Evolutionary conservation across 2,329 filamentous ascomycete genomes (phyloP).

Genomic region (Onygena corvina): DNA sequence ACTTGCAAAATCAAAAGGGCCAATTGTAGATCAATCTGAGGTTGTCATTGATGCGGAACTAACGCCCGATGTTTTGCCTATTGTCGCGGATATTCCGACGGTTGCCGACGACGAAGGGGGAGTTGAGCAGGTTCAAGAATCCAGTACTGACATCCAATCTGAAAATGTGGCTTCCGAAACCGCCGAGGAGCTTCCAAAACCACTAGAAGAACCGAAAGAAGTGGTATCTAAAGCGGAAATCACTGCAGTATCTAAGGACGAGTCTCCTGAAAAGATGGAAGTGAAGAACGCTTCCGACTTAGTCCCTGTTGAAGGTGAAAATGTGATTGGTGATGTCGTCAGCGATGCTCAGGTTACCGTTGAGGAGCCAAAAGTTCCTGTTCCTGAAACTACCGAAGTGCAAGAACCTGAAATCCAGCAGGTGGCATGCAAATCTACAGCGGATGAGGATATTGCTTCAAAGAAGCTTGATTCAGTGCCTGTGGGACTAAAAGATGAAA

Average conservation of each 20-base stretch:
- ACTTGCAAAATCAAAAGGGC: not conserved
- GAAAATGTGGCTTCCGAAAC: conserved; percentile 23
- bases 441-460: not conserved
- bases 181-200: conserved; percentile 15
- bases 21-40: not conserved
- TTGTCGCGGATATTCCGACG: not conserved
- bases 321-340: not conserved
- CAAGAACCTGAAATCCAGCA: not conserved
- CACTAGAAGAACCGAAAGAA: not conserved
- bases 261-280: not conserved
- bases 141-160: not conserved
- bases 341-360: not conserved
- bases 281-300: not conserved
- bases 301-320: not conserved
- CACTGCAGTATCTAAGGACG: not conserved
- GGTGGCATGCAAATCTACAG: not conserved
- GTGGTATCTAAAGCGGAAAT: not conserved
- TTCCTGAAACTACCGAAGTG: conserved; percentile 7
- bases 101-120: conserved; percentile 6
- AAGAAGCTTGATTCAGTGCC: not conserved
- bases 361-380: not conserved
- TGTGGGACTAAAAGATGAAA: too few relatives aligned
- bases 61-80: not conserved
- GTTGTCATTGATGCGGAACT: conserved; percentile 6
- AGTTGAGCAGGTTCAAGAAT: not conserved